phyloP scores from a whole-genome alignment of 441 rosid genomes.

The Kokia cookei region DNA sequence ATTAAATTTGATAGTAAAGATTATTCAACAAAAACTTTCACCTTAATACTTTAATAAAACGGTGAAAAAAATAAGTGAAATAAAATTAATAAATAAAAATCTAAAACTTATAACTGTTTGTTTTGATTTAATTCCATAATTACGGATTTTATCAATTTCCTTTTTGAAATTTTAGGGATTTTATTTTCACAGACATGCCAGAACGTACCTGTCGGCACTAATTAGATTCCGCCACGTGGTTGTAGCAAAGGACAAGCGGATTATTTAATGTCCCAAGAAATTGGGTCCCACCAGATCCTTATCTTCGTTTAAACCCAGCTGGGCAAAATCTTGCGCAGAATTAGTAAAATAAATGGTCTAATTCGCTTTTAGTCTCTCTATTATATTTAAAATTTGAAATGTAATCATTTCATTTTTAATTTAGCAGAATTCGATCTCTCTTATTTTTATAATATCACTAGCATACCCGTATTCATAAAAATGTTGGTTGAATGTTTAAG shows the following conservation, averaged over 20 bases:
- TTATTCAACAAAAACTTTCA: too few species aligned
- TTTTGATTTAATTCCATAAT: too few species aligned
- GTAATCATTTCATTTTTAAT: neutral
- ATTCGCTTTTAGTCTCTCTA: neutral
- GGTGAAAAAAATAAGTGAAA: too few species aligned
- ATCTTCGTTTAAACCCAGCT: neutral
- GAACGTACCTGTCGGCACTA: slow-evolving; percentile 12
- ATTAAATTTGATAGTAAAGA: too few species aligned
- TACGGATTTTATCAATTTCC: too few species aligned
- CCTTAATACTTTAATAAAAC: too few species aligned
- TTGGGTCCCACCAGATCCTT: slow-evolving; percentile 16
- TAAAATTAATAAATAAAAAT: too few species aligned
- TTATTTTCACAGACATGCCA: neutral
- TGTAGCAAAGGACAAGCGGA: neutral
- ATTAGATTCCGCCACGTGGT: slow-evolving; percentile 2
- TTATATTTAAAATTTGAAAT: neutral
- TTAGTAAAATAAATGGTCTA: neutral
- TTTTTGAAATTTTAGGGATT: neutral
- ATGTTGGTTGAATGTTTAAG: too few species aligned
- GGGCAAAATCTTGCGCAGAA: neutral
- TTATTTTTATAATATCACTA: neutral
- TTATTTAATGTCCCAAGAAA: neutral
- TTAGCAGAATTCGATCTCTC: neutral
- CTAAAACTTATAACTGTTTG: too few species aligned
- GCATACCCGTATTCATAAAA: too few species aligned